Conservation (phyloP, 164 flowering plant species). For the Aristolochia fimbriata region DNA sequence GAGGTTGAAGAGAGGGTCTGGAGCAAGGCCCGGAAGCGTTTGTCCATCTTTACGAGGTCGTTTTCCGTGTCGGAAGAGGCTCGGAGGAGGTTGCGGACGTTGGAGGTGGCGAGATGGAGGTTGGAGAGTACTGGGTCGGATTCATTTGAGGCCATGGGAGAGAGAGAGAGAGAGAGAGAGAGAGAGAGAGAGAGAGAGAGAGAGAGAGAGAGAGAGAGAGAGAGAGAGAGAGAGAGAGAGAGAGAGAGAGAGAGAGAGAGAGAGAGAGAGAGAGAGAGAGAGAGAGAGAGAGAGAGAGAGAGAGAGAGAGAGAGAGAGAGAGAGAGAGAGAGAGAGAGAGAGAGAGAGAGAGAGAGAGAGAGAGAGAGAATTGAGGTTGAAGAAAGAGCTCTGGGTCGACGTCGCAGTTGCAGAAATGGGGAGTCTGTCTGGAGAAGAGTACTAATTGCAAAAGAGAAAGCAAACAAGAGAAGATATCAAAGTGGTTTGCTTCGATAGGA, state of each 20-base stretch:
- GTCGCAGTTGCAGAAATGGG: background rate
- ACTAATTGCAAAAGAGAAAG: too few species aligned
- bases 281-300: background rate
- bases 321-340: background rate
- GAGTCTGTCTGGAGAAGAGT: too few species aligned
- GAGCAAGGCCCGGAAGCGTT: conserved; percentile 19
- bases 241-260: background rate
- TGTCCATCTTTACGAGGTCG: conserved; percentile 32
- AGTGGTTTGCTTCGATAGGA: background rate
- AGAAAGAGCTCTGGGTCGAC: too few species aligned
- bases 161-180: conserved; percentile 8
- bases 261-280: conserved; percentile 2
- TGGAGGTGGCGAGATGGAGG: conserved; percentile 34
- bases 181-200: background rate
- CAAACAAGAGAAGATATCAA: background rate
- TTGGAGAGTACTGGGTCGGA: conserved; percentile 18
- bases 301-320: background rate
- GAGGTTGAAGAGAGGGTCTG: conserved; percentile 28
- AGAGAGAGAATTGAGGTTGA: background rate
- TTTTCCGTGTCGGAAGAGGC: conserved; percentile 22
- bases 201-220: background rate
- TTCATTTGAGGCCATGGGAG: conserved; percentile 2
- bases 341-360: background rate
- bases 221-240: background rate
- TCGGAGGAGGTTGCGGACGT: conserved; percentile 34